Conservation (phyloP, 768 basidiomycete genomes). For the Pleurotus tuoliensis region DNA sequence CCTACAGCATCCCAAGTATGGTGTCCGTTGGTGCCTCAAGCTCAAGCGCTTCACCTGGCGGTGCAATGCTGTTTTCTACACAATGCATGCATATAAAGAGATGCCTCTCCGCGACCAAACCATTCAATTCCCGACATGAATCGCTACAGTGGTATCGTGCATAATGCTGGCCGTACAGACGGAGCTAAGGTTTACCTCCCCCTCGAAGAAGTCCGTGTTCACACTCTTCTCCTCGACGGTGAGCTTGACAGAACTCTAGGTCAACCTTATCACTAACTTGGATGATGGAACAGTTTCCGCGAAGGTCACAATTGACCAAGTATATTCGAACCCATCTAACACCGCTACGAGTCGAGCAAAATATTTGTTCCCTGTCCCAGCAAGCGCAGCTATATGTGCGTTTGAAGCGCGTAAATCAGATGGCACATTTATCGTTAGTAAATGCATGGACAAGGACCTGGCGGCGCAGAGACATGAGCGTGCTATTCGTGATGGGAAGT, state of each 20-base stretch:
- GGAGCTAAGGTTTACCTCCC: conserved; percentile 27
- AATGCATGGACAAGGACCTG: conserved; percentile 42
- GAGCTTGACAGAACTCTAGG: conserved; percentile 3
- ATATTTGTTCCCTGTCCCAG: conserved; percentile 60
- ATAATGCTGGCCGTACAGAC: conserved; percentile 20
- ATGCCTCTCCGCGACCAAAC: too few species aligned
- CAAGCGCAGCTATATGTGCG: conserved; percentile 47
- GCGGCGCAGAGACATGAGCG: conserved; percentile 37
- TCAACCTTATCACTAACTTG: neutral
- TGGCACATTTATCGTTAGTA: conserved; percentile 37
- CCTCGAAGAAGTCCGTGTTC: conserved; percentile 37
- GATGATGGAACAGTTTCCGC: conserved; percentile 35
- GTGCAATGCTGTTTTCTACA: too few species aligned
- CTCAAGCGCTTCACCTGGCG: too few species aligned
- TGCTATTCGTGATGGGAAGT: conserved; percentile 35
- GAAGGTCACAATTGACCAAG: conserved; percentile 35
- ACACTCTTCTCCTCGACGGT: conserved; percentile 42
- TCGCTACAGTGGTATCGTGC: conserved; percentile 24
- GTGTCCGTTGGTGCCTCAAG: too few species aligned
- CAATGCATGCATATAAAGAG: too few species aligned
- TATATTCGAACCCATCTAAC: conserved; percentile 33
- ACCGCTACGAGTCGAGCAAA: conserved; percentile 39
- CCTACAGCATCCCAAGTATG: too few species aligned
- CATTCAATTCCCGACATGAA: neutral
- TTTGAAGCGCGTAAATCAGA: conserved; percentile 47